phyloP scores from a whole-genome alignment of 2,329 filamentous ascomycete genomes.

The Chaetomium sp. region DNA sequence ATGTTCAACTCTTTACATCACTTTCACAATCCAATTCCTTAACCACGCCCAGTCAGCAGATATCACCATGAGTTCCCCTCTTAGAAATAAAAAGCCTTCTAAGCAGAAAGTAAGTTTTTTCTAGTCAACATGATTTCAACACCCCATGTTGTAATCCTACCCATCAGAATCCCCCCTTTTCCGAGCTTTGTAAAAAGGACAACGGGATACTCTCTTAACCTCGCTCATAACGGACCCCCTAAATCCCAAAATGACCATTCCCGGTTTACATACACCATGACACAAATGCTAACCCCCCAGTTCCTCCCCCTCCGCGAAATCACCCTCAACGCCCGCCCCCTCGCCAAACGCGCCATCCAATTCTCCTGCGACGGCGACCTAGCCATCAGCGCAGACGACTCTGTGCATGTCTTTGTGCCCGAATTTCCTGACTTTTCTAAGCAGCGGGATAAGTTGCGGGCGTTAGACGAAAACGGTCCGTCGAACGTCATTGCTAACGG shows the following conservation, averaged over 20 bases:
- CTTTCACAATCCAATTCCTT: not conserved
- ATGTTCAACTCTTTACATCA: not conserved
- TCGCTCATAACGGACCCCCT: too few relatives aligned
- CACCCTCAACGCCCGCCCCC: constrained; percentile 25
- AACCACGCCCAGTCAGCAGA: not conserved
- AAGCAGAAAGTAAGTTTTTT: constrained; percentile 19
- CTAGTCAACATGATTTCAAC: not conserved
- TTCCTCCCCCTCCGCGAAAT: constrained; percentile 40
- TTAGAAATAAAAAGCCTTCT: constrained; percentile 4
- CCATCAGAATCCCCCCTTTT: not conserved
- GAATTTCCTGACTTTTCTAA: constrained; percentile 24
- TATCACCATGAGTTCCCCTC: constrained; percentile 5
- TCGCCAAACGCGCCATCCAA: constrained; percentile 34
- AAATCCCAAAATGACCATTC: too few relatives aligned
- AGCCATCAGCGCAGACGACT: constrained; percentile 51
- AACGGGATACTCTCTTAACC: too few relatives aligned
- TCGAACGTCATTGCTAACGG: not conserved
- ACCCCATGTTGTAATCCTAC: too few relatives aligned
- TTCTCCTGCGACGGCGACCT: constrained; percentile 55
- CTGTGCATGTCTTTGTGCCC: constrained; percentile 28
- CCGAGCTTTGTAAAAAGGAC: too few relatives aligned
- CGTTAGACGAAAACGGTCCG: not conserved
- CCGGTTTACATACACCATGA: too few relatives aligned
- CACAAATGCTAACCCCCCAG: constrained; percentile 22
- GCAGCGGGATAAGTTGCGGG: constrained; percentile 10